Conservation (phyloP, 768 basidiomycete genomes). For the Favolaschia claudopus region DNA sequence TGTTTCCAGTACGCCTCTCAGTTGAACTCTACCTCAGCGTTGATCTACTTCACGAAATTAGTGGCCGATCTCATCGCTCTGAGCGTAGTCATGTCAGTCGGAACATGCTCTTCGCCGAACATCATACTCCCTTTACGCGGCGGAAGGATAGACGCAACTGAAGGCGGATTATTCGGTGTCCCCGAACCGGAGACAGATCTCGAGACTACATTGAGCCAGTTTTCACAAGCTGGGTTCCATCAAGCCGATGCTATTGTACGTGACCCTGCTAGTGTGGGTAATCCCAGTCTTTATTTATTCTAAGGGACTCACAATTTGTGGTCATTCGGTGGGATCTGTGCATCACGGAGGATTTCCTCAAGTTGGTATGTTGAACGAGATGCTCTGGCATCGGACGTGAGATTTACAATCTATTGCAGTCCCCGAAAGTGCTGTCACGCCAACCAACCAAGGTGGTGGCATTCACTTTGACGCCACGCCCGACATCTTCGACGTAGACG, state of each 20-base stretch:
- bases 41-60: neutral
- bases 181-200: slow-evolving; percentile 31
- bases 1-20: slow-evolving; percentile 8
- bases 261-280: slow-evolving; percentile 3
- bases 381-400: too few relatives aligned
- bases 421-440: slow-evolving; percentile 23
- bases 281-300: neutral
- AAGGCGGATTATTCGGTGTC: slow-evolving; percentile 27
- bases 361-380: slow-evolving; percentile 22
- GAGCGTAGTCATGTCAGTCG: slow-evolving; percentile 22
- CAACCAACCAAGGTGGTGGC: slow-evolving; percentile 25
- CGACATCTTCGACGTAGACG: slow-evolving; percentile 22
- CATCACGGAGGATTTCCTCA: slow-evolving; percentile 26
- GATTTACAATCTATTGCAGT: slow-evolving; percentile 1
- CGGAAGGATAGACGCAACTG: slow-evolving; percentile 32
- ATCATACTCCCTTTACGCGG: slow-evolving; percentile 25
- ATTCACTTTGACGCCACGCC: slow-evolving; percentile 28
- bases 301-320: slow-evolving; percentile 23
- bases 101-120: slow-evolving; percentile 24
- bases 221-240: slow-evolving; percentile 22
- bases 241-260: slow-evolving; percentile 26
- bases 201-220: slow-evolving; percentile 16
- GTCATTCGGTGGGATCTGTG: slow-evolving; percentile 24
- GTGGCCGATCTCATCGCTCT: slow-evolving; percentile 33
- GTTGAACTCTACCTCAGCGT: neutral